A percentile compares a stretch with the other conserved stretches of the same genome.
phyloP scores from a whole-genome alignment of 495 filamentous ascomycete species.

The Penicillium simplicissimum region DNA sequence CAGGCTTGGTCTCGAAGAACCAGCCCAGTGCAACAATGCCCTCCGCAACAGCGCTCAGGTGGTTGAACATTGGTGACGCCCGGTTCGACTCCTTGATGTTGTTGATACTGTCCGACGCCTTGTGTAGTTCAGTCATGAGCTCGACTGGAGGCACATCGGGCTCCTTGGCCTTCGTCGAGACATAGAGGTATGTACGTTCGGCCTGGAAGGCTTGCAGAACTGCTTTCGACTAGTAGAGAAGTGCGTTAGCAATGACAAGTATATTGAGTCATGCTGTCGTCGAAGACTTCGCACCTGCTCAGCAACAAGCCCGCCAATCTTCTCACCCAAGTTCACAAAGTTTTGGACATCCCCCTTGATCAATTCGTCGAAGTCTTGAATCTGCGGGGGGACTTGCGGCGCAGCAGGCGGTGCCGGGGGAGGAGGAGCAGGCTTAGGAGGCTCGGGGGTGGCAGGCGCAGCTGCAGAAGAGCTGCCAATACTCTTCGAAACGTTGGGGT shows the following conservation, averaged over 20 bases:
- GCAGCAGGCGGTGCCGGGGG: conserved; percentile 48
- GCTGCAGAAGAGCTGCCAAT: conserved; percentile 41
- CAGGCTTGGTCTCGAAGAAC: conserved; percentile 80
- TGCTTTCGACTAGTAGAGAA: conserved; percentile 51
- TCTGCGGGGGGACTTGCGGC: conserved; percentile 68
- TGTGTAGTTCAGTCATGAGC: conserved; percentile 79
- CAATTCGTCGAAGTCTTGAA: conserved; percentile 84
- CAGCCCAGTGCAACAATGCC: conserved; percentile 83
- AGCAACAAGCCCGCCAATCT: conserved; percentile 73
- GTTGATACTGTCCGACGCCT: conserved; percentile 70
- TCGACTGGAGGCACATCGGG: conserved; percentile 71
- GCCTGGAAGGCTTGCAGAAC: conserved; percentile 71
- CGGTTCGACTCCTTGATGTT: conserved; percentile 79
- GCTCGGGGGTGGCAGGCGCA: conserved; percentile 35
- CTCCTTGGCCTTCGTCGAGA: conserved; percentile 90
- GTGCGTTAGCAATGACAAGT: conserved; percentile 6
- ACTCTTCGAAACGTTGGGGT: conserved; percentile 53
- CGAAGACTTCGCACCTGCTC: conserved; percentile 64
- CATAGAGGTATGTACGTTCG: conserved; percentile 82
- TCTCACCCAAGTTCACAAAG: conserved; percentile 75
- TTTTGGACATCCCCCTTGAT: conserved; percentile 72
- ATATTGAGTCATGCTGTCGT: not conserved
- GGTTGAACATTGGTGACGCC: conserved; percentile 66
- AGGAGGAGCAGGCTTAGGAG: conserved; percentile 44
- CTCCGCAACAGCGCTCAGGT: conserved; percentile 83